phyloP scores from a whole-genome alignment of 2,329 filamentous ascomycete species.

The Fragosphaeria purpurea region DNA sequence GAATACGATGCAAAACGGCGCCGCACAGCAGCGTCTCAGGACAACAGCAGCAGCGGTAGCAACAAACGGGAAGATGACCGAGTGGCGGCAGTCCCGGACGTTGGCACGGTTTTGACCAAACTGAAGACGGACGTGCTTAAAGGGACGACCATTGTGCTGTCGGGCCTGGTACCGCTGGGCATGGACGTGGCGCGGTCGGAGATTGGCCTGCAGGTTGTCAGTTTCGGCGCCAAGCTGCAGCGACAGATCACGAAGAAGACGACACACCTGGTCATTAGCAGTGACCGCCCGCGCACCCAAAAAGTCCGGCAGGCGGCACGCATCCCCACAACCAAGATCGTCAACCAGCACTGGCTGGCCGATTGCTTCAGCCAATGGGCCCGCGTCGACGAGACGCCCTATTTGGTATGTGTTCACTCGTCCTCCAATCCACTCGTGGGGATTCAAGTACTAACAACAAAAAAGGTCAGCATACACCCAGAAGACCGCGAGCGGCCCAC shows the following conservation, averaged over 20 bases:
- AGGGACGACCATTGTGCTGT: constrained; percentile 73
- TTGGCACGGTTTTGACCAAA: constrained; percentile 70
- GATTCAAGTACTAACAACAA: constrained; percentile 1
- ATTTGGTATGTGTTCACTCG: constrained; percentile 32
- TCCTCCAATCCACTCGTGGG: no score
- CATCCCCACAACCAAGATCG: constrained; percentile 76
- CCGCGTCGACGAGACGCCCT: constrained; percentile 66
- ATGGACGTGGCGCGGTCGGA: constrained; percentile 73
- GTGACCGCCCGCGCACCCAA: constrained; percentile 65
- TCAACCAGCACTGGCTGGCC: constrained; percentile 81
- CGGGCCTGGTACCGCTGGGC: constrained; percentile 77
- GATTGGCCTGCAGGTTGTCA: constrained; percentile 75
- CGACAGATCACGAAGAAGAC: constrained; percentile 50
- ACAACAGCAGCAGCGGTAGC: constrained; percentile 25
- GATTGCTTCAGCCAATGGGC: constrained; percentile 80
- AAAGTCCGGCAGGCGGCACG: constrained; percentile 83
- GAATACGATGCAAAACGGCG: constrained; percentile 57
- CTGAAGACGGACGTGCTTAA: constrained; percentile 70
- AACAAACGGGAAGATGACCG: constrained; percentile 32
- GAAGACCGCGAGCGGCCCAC: constrained; percentile 41
- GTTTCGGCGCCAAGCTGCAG: constrained; percentile 64
- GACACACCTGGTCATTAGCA: constrained; percentile 66
- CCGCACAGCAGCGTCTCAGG: constrained; percentile 15
- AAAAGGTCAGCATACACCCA: constrained; percentile 56
- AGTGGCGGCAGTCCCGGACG: constrained; percentile 48